Conservation (phyloP, 352 stramenopile genomes). For the Saprolegnia parasitica region DNA sequence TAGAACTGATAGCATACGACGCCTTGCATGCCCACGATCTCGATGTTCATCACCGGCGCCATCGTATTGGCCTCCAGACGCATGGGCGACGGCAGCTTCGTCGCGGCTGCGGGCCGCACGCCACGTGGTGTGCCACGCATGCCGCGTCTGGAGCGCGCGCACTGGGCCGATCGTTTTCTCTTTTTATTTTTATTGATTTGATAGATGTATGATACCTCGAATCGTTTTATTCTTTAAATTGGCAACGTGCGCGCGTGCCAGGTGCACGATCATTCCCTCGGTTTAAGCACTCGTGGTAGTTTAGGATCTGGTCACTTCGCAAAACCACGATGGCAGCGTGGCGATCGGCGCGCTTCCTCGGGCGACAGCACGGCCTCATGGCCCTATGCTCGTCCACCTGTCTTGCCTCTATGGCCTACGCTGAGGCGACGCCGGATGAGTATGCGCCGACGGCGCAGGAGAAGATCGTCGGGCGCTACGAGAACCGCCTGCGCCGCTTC, state of each 20-base stretch:
- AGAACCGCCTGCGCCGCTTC: conserved; percentile 84
- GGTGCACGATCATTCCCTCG: too few species aligned
- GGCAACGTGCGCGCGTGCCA: too few species aligned
- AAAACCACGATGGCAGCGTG: conserved; percentile 9
- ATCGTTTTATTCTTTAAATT: too few species aligned
- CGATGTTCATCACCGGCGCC: neutral
- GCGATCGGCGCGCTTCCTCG: conserved; percentile 1
- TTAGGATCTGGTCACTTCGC: too few species aligned
- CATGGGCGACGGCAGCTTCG: too few species aligned
- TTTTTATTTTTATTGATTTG: too few species aligned
- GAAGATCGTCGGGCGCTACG: conserved; percentile 80
- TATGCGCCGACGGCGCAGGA: conserved; percentile 33
- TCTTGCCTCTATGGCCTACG: neutral
- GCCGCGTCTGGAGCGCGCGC: too few species aligned
- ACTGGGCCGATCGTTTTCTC: too few species aligned
- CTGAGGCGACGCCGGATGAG: neutral
- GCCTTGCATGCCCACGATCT: neutral
- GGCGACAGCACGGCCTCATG: neutral
- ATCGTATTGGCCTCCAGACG: neutral
- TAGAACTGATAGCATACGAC: neutral
- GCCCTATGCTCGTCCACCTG: neutral
- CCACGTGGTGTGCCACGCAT: too few species aligned
- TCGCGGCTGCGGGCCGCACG: too few species aligned
- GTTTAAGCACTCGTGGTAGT: too few species aligned
- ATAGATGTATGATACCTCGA: too few species aligned